Conservation (phyloP, 2,329 filamentous ascomycete species). For the Fusarium tuaranense region DNA sequence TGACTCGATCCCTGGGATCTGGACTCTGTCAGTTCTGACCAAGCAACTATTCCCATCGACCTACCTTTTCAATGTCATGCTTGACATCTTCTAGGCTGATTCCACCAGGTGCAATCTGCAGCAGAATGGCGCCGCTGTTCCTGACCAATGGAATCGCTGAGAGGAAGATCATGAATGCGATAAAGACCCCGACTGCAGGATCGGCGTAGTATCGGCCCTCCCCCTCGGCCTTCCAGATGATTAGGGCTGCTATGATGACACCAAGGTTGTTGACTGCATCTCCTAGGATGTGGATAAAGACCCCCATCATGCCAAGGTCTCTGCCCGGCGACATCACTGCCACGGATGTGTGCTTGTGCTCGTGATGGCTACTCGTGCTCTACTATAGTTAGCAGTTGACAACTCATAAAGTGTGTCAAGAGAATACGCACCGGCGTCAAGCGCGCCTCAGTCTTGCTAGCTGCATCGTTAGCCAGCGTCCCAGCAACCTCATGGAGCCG, state of each 20-base stretch:
- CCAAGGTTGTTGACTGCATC: conserved; percentile 83
- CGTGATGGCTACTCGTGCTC: conserved; percentile 52
- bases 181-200: conserved; percentile 75
- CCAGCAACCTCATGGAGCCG: conserved; percentile 16
- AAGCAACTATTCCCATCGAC: background rate
- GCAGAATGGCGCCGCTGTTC: conserved; percentile 72
- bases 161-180: conserved; percentile 77
- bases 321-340: conserved; percentile 51
- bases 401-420: background rate
- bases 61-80: conserved; percentile 74
- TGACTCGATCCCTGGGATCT: conserved; percentile 74
- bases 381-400: conserved; percentile 28
- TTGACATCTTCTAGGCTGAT: conserved; percentile 72
- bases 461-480: conserved; percentile 11
- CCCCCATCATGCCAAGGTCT: conserved; percentile 79
- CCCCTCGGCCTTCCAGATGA: conserved; percentile 75
- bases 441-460: conserved; percentile 26
- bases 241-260: conserved; percentile 75
- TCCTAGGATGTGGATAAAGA: conserved; percentile 76
- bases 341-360: conserved; percentile 60
- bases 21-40: conserved; percentile 28
- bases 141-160: conserved; percentile 73
- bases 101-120: conserved; percentile 73
- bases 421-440: conserved; percentile 31
- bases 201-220: conserved; percentile 76